phyloP scores from a whole-genome alignment of 768 basidiomycete species.

The Collybia mongolica region DNA sequence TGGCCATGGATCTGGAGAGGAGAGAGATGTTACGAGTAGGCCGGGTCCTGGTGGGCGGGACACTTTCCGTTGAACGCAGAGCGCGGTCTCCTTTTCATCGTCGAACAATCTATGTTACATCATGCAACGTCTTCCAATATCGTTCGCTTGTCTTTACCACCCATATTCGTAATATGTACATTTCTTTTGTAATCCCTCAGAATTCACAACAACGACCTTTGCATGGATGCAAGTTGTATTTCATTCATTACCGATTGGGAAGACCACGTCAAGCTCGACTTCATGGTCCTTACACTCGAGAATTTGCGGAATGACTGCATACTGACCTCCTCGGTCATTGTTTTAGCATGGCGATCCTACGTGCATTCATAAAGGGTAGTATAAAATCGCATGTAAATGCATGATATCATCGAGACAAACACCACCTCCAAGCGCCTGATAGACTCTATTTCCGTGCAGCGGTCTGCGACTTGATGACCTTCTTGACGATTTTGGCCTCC shows the following conservation, averaged over 20 bases:
- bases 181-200: not conserved
- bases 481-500: conserved; percentile 99
- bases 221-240: too few species aligned
- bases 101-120: not conserved
- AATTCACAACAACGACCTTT: too few species aligned
- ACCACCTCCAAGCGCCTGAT: not conserved
- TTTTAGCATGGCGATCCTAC: conserved; percentile 19
- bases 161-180: conserved; percentile 1
- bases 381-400: conserved; percentile 14
- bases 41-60: conserved; percentile 33
- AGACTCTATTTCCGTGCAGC: conserved; percentile 40
- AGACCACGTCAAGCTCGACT: too few species aligned
- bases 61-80: conserved; percentile 17
- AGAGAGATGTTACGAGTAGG: conserved; percentile 44
- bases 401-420: conserved; percentile 12
- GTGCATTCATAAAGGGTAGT: conserved; percentile 24
- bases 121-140: not conserved
- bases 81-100: not conserved
- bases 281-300: not conserved
- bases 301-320: not conserved
- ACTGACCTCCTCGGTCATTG: conserved; percentile 15
- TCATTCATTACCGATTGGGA: too few species aligned
- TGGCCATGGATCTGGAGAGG: conserved; percentile 23
- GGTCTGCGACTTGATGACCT: conserved; percentile 89
- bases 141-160: not conserved